Evolutionary conservation across 805 yeast species (phyloP).

Genomic region (Hanseniaspora thailandica): DNA sequence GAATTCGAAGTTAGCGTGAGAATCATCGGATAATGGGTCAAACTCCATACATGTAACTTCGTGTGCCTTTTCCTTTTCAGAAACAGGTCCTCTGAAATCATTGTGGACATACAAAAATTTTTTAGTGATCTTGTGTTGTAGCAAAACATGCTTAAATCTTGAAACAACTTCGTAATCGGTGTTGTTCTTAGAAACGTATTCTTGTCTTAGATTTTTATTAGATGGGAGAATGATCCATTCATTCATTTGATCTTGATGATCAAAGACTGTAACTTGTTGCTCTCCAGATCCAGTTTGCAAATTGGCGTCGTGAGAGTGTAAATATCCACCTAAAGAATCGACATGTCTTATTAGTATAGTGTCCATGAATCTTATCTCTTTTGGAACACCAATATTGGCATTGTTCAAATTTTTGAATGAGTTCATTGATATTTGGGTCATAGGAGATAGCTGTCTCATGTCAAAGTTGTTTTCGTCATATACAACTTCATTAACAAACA

Average conservation of each 20-base stretch:
- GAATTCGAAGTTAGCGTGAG: constrained; percentile 46
- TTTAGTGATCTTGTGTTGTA: constrained; percentile 62
- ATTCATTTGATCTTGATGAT: constrained; percentile 49
- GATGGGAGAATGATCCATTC: constrained; percentile 57
- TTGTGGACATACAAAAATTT: constrained; percentile 61
- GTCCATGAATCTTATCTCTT: constrained; percentile 64
- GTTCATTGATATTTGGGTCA: constrained; percentile 50
- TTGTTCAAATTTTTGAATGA: constrained; percentile 31
- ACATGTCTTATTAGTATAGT: constrained; percentile 59
- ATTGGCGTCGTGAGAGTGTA: constrained; percentile 60
- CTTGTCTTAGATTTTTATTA: constrained; percentile 23
- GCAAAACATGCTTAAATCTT: constrained; percentile 46
- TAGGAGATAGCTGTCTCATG: constrained; percentile 45
- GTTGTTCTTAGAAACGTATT: constrained; percentile 19
- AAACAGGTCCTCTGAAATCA: constrained; percentile 64
- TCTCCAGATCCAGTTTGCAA: constrained; percentile 58
- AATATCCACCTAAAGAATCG: constrained; percentile 58
- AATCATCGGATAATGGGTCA: constrained; percentile 40
- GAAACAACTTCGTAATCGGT: constrained; percentile 30
- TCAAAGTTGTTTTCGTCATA: constrained; percentile 46
- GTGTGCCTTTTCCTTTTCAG: constrained; percentile 80
- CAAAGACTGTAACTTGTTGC: constrained; percentile 70
- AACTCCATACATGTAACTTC: constrained; percentile 52
- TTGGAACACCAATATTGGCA: constrained; percentile 38
- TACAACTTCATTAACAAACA: constrained; percentile 19